phyloP scores from a whole-genome alignment of 306 rosid species.

The Carpinus fangiana region DNA sequence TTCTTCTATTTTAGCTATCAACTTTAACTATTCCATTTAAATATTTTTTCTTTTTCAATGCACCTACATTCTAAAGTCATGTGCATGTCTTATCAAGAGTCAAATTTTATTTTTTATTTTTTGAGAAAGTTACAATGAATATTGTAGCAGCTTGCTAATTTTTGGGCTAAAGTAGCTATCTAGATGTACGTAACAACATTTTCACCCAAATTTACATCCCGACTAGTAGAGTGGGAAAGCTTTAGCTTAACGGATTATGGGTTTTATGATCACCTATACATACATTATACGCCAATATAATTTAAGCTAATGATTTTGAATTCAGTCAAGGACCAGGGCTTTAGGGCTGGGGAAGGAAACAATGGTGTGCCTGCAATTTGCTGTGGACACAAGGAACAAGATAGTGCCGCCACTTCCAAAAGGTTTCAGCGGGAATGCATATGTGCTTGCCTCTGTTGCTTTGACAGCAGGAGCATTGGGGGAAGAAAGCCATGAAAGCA shows the following conservation, averaged over 20 bases:
- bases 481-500: conserved; percentile 33
- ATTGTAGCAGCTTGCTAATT: too few relatives aligned
- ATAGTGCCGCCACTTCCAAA: conserved; percentile 50
- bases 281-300: neutral
- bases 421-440: conserved; percentile 76
- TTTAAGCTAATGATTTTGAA: neutral
- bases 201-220: too few relatives aligned
- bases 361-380: conserved; percentile 65
- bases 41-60: too few relatives aligned
- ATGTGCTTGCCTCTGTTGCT: conserved; percentile 68
- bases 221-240: too few relatives aligned
- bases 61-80: too few relatives aligned
- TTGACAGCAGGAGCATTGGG: conserved; percentile 47
- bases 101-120: too few relatives aligned
- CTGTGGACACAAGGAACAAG: conserved; percentile 65
- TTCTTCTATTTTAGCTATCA: too few relatives aligned
- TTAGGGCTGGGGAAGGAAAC: conserved; percentile 46
- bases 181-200: too few relatives aligned
- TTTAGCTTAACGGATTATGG: neutral
- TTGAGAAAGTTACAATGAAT: too few relatives aligned
- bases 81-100: too few relatives aligned
- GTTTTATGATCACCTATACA: neutral
- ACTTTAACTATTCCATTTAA: too few relatives aligned
- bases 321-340: conserved; percentile 64
- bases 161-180: too few relatives aligned